A percentile compares a stretch with the other conserved stretches of the same genome.
phyloP scores from a whole-genome alignment of 768 basidiomycete species.

The Boletus huronensis region DNA sequence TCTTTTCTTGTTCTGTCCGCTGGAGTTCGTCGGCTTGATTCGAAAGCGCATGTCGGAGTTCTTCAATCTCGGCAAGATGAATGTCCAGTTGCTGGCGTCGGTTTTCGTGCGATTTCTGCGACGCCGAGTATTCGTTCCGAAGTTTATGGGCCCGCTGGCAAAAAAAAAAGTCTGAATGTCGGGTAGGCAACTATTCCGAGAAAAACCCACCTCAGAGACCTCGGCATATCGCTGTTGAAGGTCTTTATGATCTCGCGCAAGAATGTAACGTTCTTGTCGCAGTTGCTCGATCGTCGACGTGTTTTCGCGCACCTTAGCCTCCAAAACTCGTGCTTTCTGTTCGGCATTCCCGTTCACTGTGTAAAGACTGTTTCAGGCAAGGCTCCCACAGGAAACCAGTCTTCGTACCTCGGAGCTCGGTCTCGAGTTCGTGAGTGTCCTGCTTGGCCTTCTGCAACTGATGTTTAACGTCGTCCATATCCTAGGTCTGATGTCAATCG shows the following conservation, averaged over 20 bases:
- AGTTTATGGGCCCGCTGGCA: constrained; percentile 58
- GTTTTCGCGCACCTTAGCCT: constrained; percentile 67
- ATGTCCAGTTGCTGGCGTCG: constrained; percentile 72
- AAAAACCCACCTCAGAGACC: constrained; percentile 55
- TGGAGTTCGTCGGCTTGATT: constrained; percentile 61
- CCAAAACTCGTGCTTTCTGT: constrained; percentile 68
- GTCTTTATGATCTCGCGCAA: constrained; percentile 66
- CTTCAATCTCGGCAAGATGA: constrained; percentile 68
- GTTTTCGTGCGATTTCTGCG: constrained; percentile 65
- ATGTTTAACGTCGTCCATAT: constrained; percentile 72
- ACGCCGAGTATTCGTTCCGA: constrained; percentile 55
- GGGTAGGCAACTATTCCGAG: not conserved
- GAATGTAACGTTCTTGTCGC: constrained; percentile 69
- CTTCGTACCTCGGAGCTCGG: constrained; percentile 63
- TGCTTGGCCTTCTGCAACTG: constrained; percentile 68
- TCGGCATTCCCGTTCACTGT: constrained; percentile 64
- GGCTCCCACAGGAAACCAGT: not conserved
- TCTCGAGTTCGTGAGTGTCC: constrained; percentile 70
- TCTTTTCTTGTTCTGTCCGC: constrained; percentile 59
- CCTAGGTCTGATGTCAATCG: constrained; percentile 40
- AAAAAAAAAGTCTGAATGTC: not conserved
- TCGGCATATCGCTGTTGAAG: constrained; percentile 67
- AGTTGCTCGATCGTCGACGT: constrained; percentile 67
- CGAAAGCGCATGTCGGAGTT: constrained; percentile 65
- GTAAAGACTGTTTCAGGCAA: not conserved